Evolutionary conservation across 1,284 basidiomycete species (phyloP).

Genomic region (Cronartium quercuum): DNA sequence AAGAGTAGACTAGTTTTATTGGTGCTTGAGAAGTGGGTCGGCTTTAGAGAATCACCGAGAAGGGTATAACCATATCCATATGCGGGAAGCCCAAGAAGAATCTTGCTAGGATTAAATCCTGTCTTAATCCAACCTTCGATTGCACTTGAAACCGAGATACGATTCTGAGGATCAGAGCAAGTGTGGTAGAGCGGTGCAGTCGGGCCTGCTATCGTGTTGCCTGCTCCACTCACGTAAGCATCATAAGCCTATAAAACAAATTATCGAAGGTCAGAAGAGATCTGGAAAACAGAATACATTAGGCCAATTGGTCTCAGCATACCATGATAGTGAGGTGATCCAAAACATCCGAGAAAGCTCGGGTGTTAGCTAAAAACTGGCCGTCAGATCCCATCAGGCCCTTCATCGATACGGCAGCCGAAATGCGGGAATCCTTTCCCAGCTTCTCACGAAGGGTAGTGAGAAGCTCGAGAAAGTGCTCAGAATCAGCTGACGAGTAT

Average conservation of each 20-base stretch:
- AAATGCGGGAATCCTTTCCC: constrained; percentile 9
- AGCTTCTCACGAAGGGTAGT: constrained; percentile 12
- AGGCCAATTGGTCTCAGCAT: background rate
- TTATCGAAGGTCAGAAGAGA: background rate
- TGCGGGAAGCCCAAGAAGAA: constrained; percentile 20
- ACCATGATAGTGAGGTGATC: constrained; percentile 38
- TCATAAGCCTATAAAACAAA: constrained; percentile 30
- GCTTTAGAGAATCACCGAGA: constrained; percentile 3
- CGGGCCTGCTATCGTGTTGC: constrained; percentile 10
- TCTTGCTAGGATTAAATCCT: constrained; percentile 12
- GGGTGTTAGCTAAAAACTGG: constrained; percentile 22
- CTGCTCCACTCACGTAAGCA: constrained; percentile 16
- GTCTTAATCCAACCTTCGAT: constrained; percentile 16
- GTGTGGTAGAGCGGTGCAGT: constrained; percentile 32
- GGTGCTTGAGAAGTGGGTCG: background rate
- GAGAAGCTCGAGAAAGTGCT: constrained; percentile 18
- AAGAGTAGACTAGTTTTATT: constrained; percentile 11
- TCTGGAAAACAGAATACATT: background rate
- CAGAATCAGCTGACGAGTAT: constrained; percentile 5
- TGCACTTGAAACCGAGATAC: constrained; percentile 12
- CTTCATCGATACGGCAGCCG: constrained; percentile 27
- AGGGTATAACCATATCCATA: constrained; percentile 38
- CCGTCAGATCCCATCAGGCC: constrained; percentile 31
- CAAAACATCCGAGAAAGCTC: constrained; percentile 12
- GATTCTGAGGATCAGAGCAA: constrained; percentile 10